These are phyloP conservation scores for Xerocomus potaroensis DNA, from an alignment of 768 basidiomycete species.

Conservation along the genomic window DNA sequence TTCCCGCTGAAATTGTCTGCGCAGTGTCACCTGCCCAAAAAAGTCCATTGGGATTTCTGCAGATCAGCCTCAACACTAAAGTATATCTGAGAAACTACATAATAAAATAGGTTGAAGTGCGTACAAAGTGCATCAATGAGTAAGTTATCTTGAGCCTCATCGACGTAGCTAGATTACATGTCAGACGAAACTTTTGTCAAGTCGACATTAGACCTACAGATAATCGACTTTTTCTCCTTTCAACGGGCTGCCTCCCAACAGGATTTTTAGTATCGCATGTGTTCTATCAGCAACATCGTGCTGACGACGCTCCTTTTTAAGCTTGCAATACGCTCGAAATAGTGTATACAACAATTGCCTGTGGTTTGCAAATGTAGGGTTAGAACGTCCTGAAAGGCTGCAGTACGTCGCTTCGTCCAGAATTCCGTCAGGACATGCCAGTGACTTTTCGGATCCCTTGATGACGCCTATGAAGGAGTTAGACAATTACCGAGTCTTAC, in stretches of 20 bases:
- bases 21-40: conserved; percentile 83
- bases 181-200: not conserved
- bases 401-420: conserved; percentile 45
- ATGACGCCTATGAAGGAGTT: conserved; percentile 44
- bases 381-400: conserved; percentile 45
- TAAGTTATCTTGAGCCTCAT: conserved; percentile 71
- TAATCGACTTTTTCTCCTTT: conserved; percentile 47
- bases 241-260: conserved; percentile 28
- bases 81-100: conserved; percentile 4
- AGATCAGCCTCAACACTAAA: conserved; percentile 59
- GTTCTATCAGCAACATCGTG: conserved; percentile 64
- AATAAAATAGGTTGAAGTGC: conserved; percentile 8
- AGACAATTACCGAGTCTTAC: not conserved
- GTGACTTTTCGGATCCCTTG: conserved; percentile 59
- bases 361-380: conserved; percentile 50
- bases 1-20: conserved; percentile 71
- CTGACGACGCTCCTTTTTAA: conserved; percentile 40
- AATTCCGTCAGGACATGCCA: conserved; percentile 32
- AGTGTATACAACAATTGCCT: conserved; percentile 48
- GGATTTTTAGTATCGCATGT: conserved; percentile 41
- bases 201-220: conserved; percentile 37
- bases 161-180: conserved; percentile 48
- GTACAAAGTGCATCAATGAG: conserved; percentile 59
- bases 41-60: conserved; percentile 58
- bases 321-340: conserved; percentile 48